Base-by-base conservation (phyloP, 176 grass and related monocot genomes). In the Ampelocalamus luodianensis region DNA sequence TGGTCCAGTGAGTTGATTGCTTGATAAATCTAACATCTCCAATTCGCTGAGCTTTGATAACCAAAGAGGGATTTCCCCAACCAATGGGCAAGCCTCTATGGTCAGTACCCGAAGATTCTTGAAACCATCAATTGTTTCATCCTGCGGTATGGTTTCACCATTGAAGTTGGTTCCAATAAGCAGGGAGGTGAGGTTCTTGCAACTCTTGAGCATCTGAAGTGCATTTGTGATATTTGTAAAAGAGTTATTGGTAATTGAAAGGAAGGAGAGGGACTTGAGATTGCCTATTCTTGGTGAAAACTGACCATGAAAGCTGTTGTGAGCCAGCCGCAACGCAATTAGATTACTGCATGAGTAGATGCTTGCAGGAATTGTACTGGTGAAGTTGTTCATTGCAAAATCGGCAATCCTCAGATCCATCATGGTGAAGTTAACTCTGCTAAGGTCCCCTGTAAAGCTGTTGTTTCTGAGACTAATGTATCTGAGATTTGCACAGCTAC, bases 381-480 rank as follows among this genome's bases (percentile, higher is more conserved):
- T 83, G 81, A 96, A 96, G 39, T 34, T 5, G 79, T 96, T 96
- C 42, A 79, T 5, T 40, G 70, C 85, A 71, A 96, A 89, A 86
- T 96, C 94, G 3, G 89, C 88, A 75, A 81, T 90, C 27, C 71
- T 83, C 71, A 96, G 80, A 85, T 82, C 78, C 83, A 89, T 37
- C 85, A 45, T 55, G 80, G 84, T 65, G 68, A 93, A 96, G 53
- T 96, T 89, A 65, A 96, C 65, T 54, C 36, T 82, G 58, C 81
- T 58, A 76, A 96, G 89, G 13, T 71, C 77, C 37, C 93, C 91
- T 2, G 22, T 85, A 24, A 96, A 91, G 10, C 72, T 82, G 77
- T 93, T 96, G 73, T 86, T 88, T 73, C 91, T 92, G 64, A 96
- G 12, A 45, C 76, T 93, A 49, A 96, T 88, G 76, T 85, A 86